These are phyloP conservation scores for Russula vinacea DNA, from an alignment of 768 basidiomycete species.

Conservation along the genomic window DNA sequence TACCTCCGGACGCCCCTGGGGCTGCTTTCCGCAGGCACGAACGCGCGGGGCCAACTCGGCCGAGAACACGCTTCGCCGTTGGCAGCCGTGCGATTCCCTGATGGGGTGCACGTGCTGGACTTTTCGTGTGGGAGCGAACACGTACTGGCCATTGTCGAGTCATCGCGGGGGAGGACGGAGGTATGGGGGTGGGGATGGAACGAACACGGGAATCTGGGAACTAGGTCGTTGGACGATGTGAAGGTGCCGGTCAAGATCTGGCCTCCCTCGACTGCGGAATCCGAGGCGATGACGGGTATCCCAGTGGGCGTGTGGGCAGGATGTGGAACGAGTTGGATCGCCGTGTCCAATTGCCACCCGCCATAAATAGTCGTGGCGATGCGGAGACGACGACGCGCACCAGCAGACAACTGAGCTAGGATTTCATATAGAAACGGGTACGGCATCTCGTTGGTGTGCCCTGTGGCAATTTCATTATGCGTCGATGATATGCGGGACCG, in stretches of 20 bases:
- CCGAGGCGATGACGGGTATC: neutral
- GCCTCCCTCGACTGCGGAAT: constrained; percentile 37
- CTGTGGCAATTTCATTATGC: too few species aligned
- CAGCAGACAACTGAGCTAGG: too few species aligned
- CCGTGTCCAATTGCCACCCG: neutral
- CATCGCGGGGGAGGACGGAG: constrained; percentile 19
- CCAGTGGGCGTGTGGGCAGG: constrained; percentile 45
- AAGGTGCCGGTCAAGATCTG: constrained; percentile 51
- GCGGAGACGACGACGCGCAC: neutral
- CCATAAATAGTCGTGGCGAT: neutral
- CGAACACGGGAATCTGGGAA: constrained; percentile 91
- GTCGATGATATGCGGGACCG: too few species aligned
- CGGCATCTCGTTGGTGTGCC: too few species aligned
- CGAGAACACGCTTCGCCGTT: constrained; percentile 30
- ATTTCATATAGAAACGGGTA: too few species aligned
- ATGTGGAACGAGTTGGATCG: constrained; percentile 52
- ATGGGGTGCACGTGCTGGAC: constrained; percentile 27
- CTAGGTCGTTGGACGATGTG: constrained; percentile 57
- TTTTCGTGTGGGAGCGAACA: constrained; percentile 79
- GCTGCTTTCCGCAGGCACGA: constrained; percentile 52
- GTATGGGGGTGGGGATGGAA: constrained; percentile 98
- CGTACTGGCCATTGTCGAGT: constrained; percentile 44
- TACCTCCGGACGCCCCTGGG: constrained; percentile 41
- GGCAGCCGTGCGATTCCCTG: constrained; percentile 37
- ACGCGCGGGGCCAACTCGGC: constrained; percentile 66